Evolutionary conservation across 192 early-diverging fungal genomes (phyloP).

Genomic region (Coemansia sp.): DNA sequence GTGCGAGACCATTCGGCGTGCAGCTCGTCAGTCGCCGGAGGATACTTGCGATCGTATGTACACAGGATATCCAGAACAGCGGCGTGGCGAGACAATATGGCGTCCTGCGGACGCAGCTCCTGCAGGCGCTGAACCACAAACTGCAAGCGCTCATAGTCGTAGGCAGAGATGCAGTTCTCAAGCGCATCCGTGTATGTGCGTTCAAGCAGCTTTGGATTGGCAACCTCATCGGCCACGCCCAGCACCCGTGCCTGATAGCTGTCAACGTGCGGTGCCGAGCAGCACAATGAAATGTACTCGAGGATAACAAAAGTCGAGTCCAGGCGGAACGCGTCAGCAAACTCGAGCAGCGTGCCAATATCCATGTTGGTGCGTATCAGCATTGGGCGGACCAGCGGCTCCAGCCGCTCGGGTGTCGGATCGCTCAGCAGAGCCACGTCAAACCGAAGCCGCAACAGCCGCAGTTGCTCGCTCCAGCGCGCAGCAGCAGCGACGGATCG

Average conservation of each 20-base stretch:
- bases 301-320: slow-evolving; percentile 39
- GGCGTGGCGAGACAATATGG: slow-evolving; percentile 27
- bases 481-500: slow-evolving; percentile 57
- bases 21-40: slow-evolving; percentile 54
- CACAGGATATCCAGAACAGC: slow-evolving; percentile 55
- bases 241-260: slow-evolving; percentile 53
- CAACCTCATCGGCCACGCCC: slow-evolving; percentile 47
- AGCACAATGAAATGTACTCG: slow-evolving; percentile 47
- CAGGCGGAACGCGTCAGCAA: slow-evolving; percentile 57
- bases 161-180: slow-evolving; percentile 51
- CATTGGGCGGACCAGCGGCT: slow-evolving; percentile 55
- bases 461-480: slow-evolving; percentile 63
- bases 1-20: slow-evolving; percentile 28
- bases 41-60: slow-evolving; percentile 48
- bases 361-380: slow-evolving; percentile 60
- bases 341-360: slow-evolving; percentile 59
- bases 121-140: slow-evolving; percentile 58
- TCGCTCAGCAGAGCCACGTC: slow-evolving; percentile 53
- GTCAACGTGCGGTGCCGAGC: slow-evolving; percentile 22
- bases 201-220: slow-evolving; percentile 57
- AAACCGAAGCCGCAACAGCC: slow-evolving; percentile 58
- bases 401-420: slow-evolving; percentile 51
- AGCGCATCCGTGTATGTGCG: slow-evolving; percentile 46
- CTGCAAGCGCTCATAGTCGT: slow-evolving; percentile 64
- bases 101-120: slow-evolving; percentile 47